These are phyloP conservation scores for Aspergillus sp. DNA, from an alignment of 2,329 filamentous ascomycete species.

Conservation along the genomic window DNA sequence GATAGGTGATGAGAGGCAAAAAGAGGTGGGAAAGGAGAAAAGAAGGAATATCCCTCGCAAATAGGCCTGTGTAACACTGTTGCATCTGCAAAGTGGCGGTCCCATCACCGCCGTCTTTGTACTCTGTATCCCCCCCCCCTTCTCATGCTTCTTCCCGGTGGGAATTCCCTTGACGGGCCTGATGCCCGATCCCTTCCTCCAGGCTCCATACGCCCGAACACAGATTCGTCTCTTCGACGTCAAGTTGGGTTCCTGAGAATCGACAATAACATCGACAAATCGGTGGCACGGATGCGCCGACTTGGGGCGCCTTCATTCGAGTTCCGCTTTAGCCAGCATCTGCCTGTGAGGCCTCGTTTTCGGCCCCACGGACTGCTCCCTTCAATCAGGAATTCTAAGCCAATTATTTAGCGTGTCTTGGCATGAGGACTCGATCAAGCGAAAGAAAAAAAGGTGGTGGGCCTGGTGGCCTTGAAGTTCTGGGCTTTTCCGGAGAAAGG, in stretches of 20 bases:
- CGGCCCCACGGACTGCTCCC: slow-evolving; percentile 16
- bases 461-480: slow-evolving; percentile 10
- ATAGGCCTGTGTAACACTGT: slow-evolving; percentile 21
- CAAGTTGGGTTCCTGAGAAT: slow-evolving; percentile 2
- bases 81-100: slow-evolving; percentile 12
- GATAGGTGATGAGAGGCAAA: neutral
- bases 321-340: slow-evolving; percentile 3
- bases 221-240: neutral
- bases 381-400: slow-evolving; percentile 16
- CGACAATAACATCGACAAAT: slow-evolving; percentile 8
- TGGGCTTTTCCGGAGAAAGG: neutral
- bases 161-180: neutral
- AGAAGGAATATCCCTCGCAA: neutral
- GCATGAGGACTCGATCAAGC: slow-evolving; percentile 17
- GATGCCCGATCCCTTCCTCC: neutral
- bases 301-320: slow-evolving; percentile 3
- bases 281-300: slow-evolving; percentile 13
- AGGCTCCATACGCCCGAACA: neutral
- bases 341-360: slow-evolving; percentile 15
- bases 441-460: slow-evolving; percentile 9
- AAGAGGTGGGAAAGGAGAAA: neutral
- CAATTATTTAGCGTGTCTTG: slow-evolving; percentile 19
- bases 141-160: slow-evolving; percentile 19
- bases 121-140: neutral
- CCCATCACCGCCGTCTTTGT: neutral